Percentiles rank a stretch among this genome's conserved stretches.
Evolutionary conservation across 805 yeast species (phyloP).

Genomic region (Lipomyces lipofer): DNA sequence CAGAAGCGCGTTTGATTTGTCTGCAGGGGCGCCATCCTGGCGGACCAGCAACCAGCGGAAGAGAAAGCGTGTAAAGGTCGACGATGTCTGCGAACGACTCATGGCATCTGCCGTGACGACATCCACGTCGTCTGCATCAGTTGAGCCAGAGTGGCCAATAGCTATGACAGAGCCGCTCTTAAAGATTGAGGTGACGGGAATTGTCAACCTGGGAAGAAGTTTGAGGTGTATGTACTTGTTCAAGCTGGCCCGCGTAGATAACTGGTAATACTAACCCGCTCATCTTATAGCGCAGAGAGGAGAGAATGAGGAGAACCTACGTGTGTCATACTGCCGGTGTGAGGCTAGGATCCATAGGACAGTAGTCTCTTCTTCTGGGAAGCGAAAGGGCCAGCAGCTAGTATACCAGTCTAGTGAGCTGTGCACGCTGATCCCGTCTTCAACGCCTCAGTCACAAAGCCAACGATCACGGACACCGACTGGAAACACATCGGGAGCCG

Average conservation of each 20-base stretch:
- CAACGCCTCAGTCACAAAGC: neutral
- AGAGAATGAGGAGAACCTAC: slow-evolving; percentile 4
- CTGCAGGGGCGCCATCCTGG: neutral
- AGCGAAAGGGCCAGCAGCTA: slow-evolving; percentile 7
- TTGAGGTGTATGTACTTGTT: slow-evolving; percentile 20
- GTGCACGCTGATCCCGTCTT: slow-evolving; percentile 15
- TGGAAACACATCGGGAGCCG: neutral
- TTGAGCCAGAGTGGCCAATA: slow-evolving; percentile 5
- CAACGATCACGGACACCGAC: neutral
- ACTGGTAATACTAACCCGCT: neutral
- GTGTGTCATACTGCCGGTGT: slow-evolving; percentile 20
- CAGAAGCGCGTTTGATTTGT: neutral
- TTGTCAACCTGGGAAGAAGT: slow-evolving; percentile 18
- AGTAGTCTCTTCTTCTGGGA: neutral
- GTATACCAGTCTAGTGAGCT: slow-evolving; percentile 22
- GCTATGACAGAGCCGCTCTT: slow-evolving; percentile 17
- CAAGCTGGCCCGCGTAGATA: too few species aligned
- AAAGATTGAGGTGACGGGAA: slow-evolving; percentile 21
- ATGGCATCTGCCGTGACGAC: slow-evolving; percentile 2
- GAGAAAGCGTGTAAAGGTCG: slow-evolving; percentile 10
- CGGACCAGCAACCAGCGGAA: neutral
- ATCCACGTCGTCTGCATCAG: slow-evolving; percentile 1
- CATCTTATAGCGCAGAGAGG: slow-evolving; percentile 11
- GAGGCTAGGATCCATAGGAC: slow-evolving; percentile 13
- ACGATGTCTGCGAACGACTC: slow-evolving; percentile 19